Base-by-base conservation (phyloP, 768 basidiomycete genomes). In the Phanerochaete sordida region DNA sequence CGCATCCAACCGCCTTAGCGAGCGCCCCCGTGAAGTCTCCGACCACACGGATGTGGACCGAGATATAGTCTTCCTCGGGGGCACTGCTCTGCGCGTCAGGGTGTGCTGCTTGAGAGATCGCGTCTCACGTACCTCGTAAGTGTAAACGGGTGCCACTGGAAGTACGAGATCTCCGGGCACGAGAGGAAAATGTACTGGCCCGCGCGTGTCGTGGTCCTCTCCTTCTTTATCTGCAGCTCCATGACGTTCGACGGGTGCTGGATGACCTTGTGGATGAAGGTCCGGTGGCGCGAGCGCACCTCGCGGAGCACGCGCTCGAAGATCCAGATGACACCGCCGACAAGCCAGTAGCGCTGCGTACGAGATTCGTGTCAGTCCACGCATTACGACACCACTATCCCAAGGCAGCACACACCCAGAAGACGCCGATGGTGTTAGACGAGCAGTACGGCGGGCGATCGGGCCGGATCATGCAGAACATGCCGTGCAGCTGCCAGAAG, bases 111-210 rank as follows among this genome's bases (percentile, higher is more conserved):
- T 15, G 21, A 23, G 48, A 4, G n/a, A 21, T 31, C 26, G 13
- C 35, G 45, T 1, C 24, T 15, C 21, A 72, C 74, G 21, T 55
- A 85, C 87, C 87, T 89, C 31, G 93, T 96, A 62, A 97, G 83
- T 19, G 95, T 96, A 81, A 97, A 97, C 9, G 95, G 94, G 69
- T 98, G 95, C 91, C 94, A 98, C 71, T 97, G 93, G 81, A 90
- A 95, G 77, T 93, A 96, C 21, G 90, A 93, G 48, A 98, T 79
- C 73, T 93, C 91, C 8, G 95, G 95, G 76, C 92, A 94, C 64
- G 79, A 87, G 51, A 97, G 73, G 79, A 96, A 95, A 71, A 98
- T 91, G 74, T 97, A 98, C 72, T 96, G 92, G 21, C 94, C 94
- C 1, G 94, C 93, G 12, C 88, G 82, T 27, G 84, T 85, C 1